A percentile compares a stretch with the other conserved stretches of the same genome.
These are phyloP conservation scores for Musa itinerans DNA, from an alignment of 176 grass and related monocot species.

Conservation along the genomic window DNA sequence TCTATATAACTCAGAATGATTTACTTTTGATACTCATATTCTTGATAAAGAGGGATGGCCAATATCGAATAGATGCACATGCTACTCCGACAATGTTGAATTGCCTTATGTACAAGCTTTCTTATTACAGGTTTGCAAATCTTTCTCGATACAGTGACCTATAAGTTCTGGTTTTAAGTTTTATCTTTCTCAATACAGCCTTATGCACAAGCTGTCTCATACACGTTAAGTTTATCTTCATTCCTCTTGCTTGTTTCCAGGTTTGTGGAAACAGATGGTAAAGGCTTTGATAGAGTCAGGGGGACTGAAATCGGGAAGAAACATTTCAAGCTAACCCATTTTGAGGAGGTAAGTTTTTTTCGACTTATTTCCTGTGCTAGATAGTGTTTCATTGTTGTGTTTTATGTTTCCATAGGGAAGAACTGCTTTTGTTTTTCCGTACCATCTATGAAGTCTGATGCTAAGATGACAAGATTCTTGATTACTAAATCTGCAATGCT, in stretches of 20 bases:
- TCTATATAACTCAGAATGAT: neutral
- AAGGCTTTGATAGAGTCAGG: slow-evolving; percentile 90
- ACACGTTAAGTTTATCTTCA: too few relatives aligned
- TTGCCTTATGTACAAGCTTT: slow-evolving; percentile 99
- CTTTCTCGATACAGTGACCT: neutral
- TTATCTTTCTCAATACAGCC: too few relatives aligned
- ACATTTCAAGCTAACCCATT: slow-evolving; percentile 96
- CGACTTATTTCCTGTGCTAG: neutral
- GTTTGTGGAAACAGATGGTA: slow-evolving; percentile 94
- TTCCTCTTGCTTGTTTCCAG: slow-evolving; percentile 23
- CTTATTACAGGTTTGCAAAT: slow-evolving; percentile 78
- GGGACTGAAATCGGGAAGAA: slow-evolving; percentile 99
- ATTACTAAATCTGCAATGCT: too few relatives aligned
- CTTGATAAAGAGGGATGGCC: slow-evolving; percentile 74
- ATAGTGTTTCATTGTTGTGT: too few relatives aligned
- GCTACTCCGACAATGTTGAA: slow-evolving; percentile 97
- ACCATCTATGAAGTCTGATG: too few relatives aligned
- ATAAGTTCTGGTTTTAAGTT: neutral
- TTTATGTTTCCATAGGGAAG: too few relatives aligned
- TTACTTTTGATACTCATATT: slow-evolving; percentile 12
- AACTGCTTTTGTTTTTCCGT: too few relatives aligned
- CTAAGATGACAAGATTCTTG: too few relatives aligned
- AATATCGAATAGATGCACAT: slow-evolving; percentile 92
- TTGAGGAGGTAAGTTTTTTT: slow-evolving; percentile 78
- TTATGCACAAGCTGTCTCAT: too few relatives aligned